Percentiles rank a stretch among this genome's conserved stretches.
Conservation (phyloP, 2,329 filamentous ascomycete species). For the Ophiocordyceps camponoti-leonardi region DNA sequence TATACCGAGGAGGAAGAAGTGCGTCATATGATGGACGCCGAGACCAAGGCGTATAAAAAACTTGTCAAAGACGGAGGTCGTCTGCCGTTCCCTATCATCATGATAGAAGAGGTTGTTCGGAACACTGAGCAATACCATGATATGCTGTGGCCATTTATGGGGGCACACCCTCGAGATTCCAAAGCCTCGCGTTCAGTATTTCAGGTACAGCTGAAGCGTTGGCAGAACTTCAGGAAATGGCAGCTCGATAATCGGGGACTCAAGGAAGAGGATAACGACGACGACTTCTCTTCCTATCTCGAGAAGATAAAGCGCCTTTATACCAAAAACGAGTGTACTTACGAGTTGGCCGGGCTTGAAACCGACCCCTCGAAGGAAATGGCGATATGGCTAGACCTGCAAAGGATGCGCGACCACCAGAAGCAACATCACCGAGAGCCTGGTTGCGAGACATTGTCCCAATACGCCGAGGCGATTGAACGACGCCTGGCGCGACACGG, state of each 20-base stretch:
- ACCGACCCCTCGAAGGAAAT: slow-evolving; percentile 3
- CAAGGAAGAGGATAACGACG: background rate
- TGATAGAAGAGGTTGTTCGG: slow-evolving; percentile 8
- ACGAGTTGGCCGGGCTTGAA: slow-evolving; percentile 2
- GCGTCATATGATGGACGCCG: background rate
- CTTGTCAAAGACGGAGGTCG: slow-evolving; percentile 15
- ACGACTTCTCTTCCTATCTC: slow-evolving; percentile 4
- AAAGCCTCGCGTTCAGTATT: slow-evolving; percentile 3
- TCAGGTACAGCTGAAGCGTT: background rate
- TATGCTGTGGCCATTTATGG: slow-evolving; percentile 10
- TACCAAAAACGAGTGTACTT: background rate
- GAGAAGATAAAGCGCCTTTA: background rate
- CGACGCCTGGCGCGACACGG: slow-evolving; percentile 10
- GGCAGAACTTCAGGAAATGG: background rate
- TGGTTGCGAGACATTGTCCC: slow-evolving; percentile 6
- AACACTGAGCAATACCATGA: slow-evolving; percentile 8
- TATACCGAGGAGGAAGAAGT: background rate
- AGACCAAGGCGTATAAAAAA: slow-evolving; percentile 9
- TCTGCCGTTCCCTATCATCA: slow-evolving; percentile 11
- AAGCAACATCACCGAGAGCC: slow-evolving; percentile 3
- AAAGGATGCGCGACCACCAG: slow-evolving; percentile 2
- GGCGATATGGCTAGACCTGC: slow-evolving; percentile 1
- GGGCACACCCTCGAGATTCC: slow-evolving; percentile 1
- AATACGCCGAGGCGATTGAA: slow-evolving; percentile 10
- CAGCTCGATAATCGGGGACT: background rate